Percentiles rank a stretch among this genome's conserved stretches.
phyloP scores from a whole-genome alignment of 2,329 filamentous ascomycete species.

The Sphaerulina musiva region DNA sequence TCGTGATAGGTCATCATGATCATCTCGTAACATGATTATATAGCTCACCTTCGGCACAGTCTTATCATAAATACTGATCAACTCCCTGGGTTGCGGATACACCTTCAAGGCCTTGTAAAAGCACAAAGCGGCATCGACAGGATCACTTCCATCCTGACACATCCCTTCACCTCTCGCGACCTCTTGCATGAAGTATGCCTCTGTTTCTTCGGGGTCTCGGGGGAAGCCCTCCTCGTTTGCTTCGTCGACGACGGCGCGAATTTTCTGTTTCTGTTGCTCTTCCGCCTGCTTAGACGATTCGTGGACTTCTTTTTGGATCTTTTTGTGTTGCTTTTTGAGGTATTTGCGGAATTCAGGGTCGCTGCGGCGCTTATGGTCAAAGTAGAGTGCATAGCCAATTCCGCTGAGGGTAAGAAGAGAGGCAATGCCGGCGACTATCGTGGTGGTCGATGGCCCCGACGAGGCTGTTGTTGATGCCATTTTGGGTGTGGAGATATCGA shows the following conservation, averaged over 20 bases:
- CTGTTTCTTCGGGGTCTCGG: slow-evolving; percentile 80
- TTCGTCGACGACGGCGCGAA: slow-evolving; percentile 68
- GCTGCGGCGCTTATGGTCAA: slow-evolving; percentile 58
- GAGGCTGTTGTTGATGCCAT: slow-evolving; percentile 34
- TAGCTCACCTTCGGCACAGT: slow-evolving; percentile 81
- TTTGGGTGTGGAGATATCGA: slow-evolving; percentile 1
- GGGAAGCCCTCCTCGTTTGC: slow-evolving; percentile 92
- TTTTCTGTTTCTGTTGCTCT: slow-evolving; percentile 62
- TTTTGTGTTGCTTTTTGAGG: slow-evolving; percentile 68
- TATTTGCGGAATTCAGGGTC: slow-evolving; percentile 57
- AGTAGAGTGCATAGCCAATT: slow-evolving; percentile 60
- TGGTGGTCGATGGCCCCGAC: slow-evolving; percentile 47
- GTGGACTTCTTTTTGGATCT: slow-evolving; percentile 63
- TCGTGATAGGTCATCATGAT: too few relatives aligned
- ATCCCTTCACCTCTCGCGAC: slow-evolving; percentile 82
- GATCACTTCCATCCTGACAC: slow-evolving; percentile 70
- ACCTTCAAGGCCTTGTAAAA: slow-evolving; percentile 99
- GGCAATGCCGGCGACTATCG: slow-evolving; percentile 52
- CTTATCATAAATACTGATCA: slow-evolving; percentile 97
- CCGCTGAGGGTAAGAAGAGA: slow-evolving; percentile 54
- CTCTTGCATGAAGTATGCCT: slow-evolving; percentile 94
- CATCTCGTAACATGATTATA: neutral
- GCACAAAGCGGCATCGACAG: slow-evolving; percentile 78
- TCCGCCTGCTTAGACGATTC: slow-evolving; percentile 62
- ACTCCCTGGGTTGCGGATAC: slow-evolving; percentile 84